Evolutionary conservation across 192 early-diverging fungal species (phyloP).

Genomic region (Coemansia sp.): DNA sequence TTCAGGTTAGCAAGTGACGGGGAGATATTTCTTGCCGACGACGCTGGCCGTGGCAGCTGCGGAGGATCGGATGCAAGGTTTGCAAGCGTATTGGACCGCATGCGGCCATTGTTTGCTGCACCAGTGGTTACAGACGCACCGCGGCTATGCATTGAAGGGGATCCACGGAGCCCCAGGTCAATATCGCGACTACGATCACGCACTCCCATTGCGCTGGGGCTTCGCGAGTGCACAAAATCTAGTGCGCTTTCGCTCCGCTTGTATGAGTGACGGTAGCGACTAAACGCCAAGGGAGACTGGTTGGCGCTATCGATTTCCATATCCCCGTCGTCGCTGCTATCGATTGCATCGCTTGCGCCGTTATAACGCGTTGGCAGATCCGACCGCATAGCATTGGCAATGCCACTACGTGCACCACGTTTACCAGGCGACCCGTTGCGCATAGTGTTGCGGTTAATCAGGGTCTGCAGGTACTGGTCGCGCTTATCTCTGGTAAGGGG

Average conservation of each 20-base stretch:
- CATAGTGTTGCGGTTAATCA: slow-evolving; percentile 51
- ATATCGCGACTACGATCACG: slow-evolving; percentile 15
- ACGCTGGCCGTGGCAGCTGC: slow-evolving; percentile 1
- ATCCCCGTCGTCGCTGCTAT: slow-evolving; percentile 31
- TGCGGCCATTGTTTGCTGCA: slow-evolving; percentile 44
- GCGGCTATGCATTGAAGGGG: slow-evolving; percentile 26
- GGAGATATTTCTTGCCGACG: slow-evolving; percentile 41
- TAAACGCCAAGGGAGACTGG: neutral
- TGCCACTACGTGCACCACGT: slow-evolving; percentile 22
- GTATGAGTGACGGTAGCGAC: slow-evolving; percentile 24
- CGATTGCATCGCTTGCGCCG: neutral
- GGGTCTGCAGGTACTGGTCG: slow-evolving; percentile 52
- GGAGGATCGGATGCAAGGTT: neutral
- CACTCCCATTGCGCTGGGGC: slow-evolving; percentile 24
- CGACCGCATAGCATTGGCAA: slow-evolving; percentile 32
- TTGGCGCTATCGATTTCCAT: slow-evolving; percentile 7
- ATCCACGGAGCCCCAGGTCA: slow-evolving; percentile 12
- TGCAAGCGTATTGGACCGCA: slow-evolving; percentile 31
- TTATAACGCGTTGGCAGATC: slow-evolving; percentile 26
- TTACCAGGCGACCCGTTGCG: slow-evolving; percentile 34
- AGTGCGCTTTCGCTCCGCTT: slow-evolving; percentile 46
- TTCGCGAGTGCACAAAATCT: slow-evolving; percentile 20
- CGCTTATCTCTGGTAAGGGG: slow-evolving; percentile 53
- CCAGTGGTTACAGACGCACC: slow-evolving; percentile 31
- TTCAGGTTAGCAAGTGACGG: slow-evolving; percentile 44